A percentile compares a stretch with the other conserved stretches of the same genome.
phyloP scores from a whole-genome alignment of 441 rosid species.

The Gossypium trilobum region DNA sequence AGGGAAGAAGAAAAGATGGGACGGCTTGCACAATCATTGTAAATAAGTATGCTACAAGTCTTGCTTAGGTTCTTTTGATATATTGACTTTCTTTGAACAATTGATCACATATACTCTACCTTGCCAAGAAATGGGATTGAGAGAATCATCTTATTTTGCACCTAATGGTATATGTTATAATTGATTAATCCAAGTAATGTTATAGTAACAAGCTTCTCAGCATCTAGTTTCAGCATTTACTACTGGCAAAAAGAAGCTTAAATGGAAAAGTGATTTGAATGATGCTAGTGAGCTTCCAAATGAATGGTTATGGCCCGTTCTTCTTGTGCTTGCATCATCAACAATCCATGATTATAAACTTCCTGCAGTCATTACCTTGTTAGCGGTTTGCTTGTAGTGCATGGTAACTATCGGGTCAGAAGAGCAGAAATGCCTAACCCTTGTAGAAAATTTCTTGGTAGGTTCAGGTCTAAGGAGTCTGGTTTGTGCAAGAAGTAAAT shows the following conservation, averaged over 20 bases:
- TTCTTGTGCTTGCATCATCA: background rate
- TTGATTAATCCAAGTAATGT: background rate
- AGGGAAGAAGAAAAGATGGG: slow-evolving; percentile 74
- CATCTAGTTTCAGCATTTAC: background rate
- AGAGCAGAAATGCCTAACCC: background rate
- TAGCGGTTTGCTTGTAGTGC: slow-evolving; percentile 3
- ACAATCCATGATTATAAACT: background rate
- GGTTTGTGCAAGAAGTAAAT: background rate
- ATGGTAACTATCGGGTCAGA: background rate
- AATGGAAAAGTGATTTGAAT: background rate
- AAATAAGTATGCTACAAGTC: slow-evolving; percentile 52
- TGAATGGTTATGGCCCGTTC: background rate
- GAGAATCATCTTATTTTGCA: background rate
- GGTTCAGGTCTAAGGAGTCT: background rate
- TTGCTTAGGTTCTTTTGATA: background rate
- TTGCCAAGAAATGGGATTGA: background rate
- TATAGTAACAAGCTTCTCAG: background rate
- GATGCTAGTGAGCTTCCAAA: background rate
- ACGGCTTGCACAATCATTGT: slow-evolving; percentile 54
- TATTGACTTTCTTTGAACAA: background rate
- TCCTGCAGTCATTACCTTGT: background rate
- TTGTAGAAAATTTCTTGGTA: background rate
- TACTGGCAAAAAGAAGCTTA: background rate
- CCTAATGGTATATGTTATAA: background rate
- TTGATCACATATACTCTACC: background rate